phyloP scores from a whole-genome alignment of 164 flowering plant species.

The Vitis rotundifolia region DNA sequence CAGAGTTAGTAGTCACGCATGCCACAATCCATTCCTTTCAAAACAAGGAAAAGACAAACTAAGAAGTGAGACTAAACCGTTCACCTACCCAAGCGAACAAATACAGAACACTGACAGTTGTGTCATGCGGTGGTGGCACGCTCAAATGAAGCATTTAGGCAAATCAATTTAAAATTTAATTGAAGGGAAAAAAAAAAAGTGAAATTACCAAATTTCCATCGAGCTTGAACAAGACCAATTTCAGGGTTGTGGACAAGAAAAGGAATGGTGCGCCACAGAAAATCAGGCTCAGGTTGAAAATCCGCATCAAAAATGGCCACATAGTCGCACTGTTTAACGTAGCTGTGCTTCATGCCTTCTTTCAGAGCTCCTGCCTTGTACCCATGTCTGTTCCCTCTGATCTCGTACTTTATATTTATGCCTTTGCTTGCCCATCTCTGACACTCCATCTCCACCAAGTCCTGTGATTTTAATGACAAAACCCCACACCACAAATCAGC shows the following conservation, averaged over 20 bases:
- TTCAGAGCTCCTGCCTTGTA: slow-evolving; percentile 65
- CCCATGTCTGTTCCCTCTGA: slow-evolving; percentile 57
- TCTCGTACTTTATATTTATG: slow-evolving; percentile 57
- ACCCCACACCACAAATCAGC: slow-evolving; percentile 5
- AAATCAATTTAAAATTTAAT: not conserved
- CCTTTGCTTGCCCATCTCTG: slow-evolving; percentile 82
- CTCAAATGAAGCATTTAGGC: too few relatives aligned
- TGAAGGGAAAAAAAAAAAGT: not conserved
- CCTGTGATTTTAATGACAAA: slow-evolving; percentile 28
- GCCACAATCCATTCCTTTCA: too few relatives aligned
- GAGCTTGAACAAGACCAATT: slow-evolving; percentile 62
- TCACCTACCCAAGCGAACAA: too few relatives aligned
- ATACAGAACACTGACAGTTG: too few relatives aligned
- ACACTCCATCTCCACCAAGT: slow-evolving; percentile 65
- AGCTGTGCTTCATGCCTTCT: slow-evolving; percentile 62
- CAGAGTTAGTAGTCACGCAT: too few relatives aligned
- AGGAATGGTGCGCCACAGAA: slow-evolving; percentile 57
- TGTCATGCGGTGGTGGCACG: too few relatives aligned
- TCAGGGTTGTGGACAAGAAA: slow-evolving; percentile 54
- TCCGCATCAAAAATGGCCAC: slow-evolving; percentile 78
- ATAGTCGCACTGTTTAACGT: slow-evolving; percentile 62
- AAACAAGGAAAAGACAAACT: too few relatives aligned
- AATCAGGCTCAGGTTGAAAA: slow-evolving; percentile 74
- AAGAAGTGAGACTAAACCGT: too few relatives aligned
- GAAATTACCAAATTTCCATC: slow-evolving; percentile 55